Evolutionary conservation across 345 rosid species (phyloP).

Genomic region (Lenwebbia sp.): DNA sequence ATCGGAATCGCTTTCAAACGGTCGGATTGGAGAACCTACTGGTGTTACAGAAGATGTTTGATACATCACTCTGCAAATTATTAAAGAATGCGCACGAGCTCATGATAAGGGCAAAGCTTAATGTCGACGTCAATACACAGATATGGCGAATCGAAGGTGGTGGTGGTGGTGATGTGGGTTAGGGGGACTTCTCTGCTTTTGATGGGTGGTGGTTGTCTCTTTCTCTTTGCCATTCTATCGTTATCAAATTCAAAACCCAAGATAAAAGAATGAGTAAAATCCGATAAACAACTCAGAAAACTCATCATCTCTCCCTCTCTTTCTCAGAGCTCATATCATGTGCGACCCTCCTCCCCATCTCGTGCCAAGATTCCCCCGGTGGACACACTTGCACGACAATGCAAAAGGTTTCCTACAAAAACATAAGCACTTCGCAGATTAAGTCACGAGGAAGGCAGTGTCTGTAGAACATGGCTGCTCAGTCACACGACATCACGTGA

Average conservation of each 20-base stretch:
- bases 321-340: not conserved
- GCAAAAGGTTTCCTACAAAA: not conserved
- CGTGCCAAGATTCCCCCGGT: not conserved
- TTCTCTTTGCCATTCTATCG: not conserved
- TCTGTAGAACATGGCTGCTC: not conserved
- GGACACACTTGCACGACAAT: not conserved
- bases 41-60: not conserved
- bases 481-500: constrained; percentile 9
- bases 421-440: not conserved
- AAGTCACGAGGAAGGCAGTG: constrained; percentile 1
- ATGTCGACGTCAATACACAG: not conserved
- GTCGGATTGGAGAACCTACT: too few relatives aligned
- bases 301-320: not conserved
- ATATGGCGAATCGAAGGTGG: not conserved
- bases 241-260: not conserved
- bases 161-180: not conserved
- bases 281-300: not conserved
- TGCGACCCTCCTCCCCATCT: not conserved
- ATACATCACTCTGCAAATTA: not conserved
- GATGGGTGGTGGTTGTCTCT: not conserved
- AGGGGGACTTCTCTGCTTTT: not conserved
- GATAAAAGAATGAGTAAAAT: not conserved
- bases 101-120: not conserved
- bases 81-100: not conserved
- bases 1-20: not conserved